These are phyloP conservation scores for Arthrobotrys entomopaga DNA, from an alignment of 2,329 filamentous ascomycete species.

Conservation along the genomic window DNA sequence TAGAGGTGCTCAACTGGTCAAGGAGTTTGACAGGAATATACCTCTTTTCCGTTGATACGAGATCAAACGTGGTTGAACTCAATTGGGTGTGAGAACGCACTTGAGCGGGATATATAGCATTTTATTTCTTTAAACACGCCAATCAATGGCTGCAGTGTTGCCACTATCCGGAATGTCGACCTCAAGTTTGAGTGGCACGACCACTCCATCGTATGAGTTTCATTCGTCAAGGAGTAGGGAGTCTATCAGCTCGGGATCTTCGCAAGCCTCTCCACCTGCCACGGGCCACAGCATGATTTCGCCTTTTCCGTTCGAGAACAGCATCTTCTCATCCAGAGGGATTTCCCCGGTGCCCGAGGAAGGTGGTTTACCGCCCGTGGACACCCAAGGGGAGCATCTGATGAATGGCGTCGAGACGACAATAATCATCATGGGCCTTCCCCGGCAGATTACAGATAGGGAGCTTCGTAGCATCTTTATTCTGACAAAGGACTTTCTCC, in stretches of 20 bases:
- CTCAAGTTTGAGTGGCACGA: conserved; percentile 54
- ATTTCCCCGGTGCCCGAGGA: conserved; percentile 54
- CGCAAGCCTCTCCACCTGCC: conserved; percentile 52
- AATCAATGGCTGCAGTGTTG: conserved; percentile 55
- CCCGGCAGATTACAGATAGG: conserved; percentile 56
- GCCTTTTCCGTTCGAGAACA: conserved; percentile 50
- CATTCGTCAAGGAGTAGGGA: conserved; percentile 49
- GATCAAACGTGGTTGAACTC: conserved; percentile 55
- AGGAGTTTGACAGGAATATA: conserved; percentile 17
- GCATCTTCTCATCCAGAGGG: conserved; percentile 53
- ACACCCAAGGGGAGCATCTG: conserved; percentile 20
- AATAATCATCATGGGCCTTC: conserved; percentile 57
- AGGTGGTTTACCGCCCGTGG: conserved; percentile 29
- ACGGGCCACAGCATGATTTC: conserved; percentile 55
- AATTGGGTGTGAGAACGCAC: conserved; percentile 50
- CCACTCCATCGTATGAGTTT: conserved; percentile 53
- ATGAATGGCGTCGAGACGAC: conserved; percentile 45
- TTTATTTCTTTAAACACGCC: conserved; percentile 28
- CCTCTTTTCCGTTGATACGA: conserved; percentile 48
- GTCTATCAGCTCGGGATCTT: conserved; percentile 54
- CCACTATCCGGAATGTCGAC: conserved; percentile 53
- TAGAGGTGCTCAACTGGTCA: conserved; percentile 7
- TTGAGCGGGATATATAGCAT: conserved; percentile 52
- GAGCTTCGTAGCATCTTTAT: conserved; percentile 58
- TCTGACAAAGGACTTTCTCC: conserved; percentile 57